These are phyloP conservation scores for Leonotis leonurus DNA, from an alignment of 257 asterid genomes.

Conservation along the genomic window DNA sequence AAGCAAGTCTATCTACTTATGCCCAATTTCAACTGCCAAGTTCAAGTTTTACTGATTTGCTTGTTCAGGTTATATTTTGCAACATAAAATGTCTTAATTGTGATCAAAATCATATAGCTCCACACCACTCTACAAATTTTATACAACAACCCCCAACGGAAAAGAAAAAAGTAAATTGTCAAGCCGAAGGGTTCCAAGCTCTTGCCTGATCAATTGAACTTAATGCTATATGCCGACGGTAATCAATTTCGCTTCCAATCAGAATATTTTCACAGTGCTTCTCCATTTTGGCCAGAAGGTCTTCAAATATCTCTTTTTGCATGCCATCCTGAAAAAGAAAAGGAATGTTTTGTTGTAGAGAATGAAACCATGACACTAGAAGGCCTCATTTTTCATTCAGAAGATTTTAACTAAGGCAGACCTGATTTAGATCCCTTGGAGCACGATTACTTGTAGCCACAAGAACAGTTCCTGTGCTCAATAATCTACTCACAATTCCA, in stretches of 20 bases:
- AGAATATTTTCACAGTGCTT: conserved; percentile 64
- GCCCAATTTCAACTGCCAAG: not conserved
- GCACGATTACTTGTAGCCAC: conserved; percentile 99
- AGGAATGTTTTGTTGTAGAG: not conserved
- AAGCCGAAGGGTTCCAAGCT: conserved; percentile 2
- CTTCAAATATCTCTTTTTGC: conserved; percentile 86
- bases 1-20: not conserved
- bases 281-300: conserved; percentile 55
- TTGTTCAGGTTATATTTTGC: not conserved
- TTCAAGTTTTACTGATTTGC: not conserved
- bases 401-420: conserved; percentile 18
- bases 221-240: conserved; percentile 75
- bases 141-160: not conserved
- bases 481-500: conserved; percentile 85
- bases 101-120: not conserved
- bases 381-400: not conserved
- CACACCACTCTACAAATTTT: not conserved
- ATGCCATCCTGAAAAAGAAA: conserved; percentile 73
- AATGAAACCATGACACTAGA: not conserved
- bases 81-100: not conserved
- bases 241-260: conserved; percentile 91
- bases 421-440: conserved; percentile 89
- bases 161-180: not conserved
- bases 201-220: conserved; percentile 73
- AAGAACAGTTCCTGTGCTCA: conserved; percentile 92